Base-by-base conservation (phyloP, 225 moss, liverwort and hornwort genomes). In the Straminergon stramineum region DNA sequence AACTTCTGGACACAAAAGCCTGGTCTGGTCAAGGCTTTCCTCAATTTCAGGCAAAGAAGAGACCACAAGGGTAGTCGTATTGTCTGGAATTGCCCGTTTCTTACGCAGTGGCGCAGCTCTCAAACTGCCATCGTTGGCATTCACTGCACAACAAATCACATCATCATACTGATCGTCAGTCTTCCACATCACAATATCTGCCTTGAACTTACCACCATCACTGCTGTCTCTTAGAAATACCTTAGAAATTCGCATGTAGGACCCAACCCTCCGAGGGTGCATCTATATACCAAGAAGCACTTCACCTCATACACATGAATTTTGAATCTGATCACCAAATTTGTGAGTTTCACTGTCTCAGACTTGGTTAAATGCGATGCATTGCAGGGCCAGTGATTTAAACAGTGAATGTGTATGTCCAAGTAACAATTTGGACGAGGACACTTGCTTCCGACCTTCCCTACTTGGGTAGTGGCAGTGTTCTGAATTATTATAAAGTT, bases 61-160 rank as follows among this genome's bases (percentile, higher is more conserved):
- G 37, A 84, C 90, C 75, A 35, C 79, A 57, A 87, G 79, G 41
- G 79, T 13, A 79, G 43, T 39, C 56, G 41, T 81, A 73, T 76
- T 61, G 34, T 81, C 93, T 67, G 74, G 61, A 21, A 82, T 45
- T n/a, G 91, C 86, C 68, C 92, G 91, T 88, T 93, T 95, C 93
- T 95, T 95, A 55, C 94, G 94, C 85, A 95, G 74, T 20, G 94
- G 93, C 21, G 86, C 92, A 84, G 93, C 93, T 90, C 91, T 93
- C 81, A 95, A 89, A 88, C 94, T 93, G 70, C 94, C 94, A 89
- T 95, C 93, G 28, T 87, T 87, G 71, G 91, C 89, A 86, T 84
- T 89, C 83, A 88, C 94, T 95, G 89, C 87, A 90, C 67, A 88
- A 64, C 76, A 83, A 78, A 85, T 52, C 62, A 88, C 85, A 84